Percentiles rank a stretch among this genome's conserved stretches.
Conservation (phyloP, 768 basidiomycete species). For the Ramaria sp. region DNA sequence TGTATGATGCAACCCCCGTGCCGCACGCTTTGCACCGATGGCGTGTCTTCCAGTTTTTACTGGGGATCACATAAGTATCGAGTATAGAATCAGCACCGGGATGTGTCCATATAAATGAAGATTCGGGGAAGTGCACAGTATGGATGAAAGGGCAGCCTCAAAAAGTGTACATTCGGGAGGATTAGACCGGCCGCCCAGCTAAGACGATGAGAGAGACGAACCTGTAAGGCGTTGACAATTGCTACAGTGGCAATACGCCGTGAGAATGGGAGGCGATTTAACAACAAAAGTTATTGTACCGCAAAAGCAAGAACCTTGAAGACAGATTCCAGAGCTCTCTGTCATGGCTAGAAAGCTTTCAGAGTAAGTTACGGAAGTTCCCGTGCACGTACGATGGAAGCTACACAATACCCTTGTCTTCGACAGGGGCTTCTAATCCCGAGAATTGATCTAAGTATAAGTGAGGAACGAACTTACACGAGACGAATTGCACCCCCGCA, state of each 20-base stretch:
- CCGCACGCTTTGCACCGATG: constrained; percentile 58
- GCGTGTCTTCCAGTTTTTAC: constrained; percentile 50
- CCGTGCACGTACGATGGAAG: no score
- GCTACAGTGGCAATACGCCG: constrained; percentile 63
- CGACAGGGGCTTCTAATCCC: no score
- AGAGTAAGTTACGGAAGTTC: no score
- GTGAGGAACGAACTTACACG: no score
- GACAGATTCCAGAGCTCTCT: no score
- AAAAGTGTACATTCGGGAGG: background rate
- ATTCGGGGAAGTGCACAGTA: constrained; percentile 43
- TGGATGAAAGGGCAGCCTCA: constrained; percentile 52
- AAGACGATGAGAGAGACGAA: constrained; percentile 15
- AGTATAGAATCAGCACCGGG: constrained; percentile 23
- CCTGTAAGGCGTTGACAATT: constrained; percentile 55
- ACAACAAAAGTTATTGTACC: constrained; percentile 16
- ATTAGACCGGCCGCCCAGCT: background rate
- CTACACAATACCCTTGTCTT: no score
- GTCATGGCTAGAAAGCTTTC: no score
- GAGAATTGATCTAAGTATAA: no score
- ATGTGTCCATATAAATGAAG: constrained; percentile 47
- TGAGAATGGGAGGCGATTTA: constrained; percentile 36
- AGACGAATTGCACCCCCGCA: no score
- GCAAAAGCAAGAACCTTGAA: no score
- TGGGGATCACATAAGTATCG: constrained; percentile 36
- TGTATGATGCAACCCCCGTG: constrained; percentile 38